Evolutionary conservation across 805 yeast genomes (phyloP), one percentile per base, ranked within the genome.

Genomic region (Hanseniaspora meyeri): DNA sequence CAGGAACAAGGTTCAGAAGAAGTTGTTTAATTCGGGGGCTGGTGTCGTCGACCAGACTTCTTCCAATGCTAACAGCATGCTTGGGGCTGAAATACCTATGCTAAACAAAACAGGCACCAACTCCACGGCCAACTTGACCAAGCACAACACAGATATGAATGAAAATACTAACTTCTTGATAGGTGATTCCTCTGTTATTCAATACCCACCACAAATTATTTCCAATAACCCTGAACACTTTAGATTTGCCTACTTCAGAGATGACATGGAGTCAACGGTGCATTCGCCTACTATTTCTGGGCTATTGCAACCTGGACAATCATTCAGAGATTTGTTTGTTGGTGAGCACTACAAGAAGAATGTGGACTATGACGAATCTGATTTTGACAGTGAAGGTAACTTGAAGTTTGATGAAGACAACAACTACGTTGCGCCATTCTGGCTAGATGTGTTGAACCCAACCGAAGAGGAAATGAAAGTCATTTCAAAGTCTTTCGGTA

Each of bases 391-490:
- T 16, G 48, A 59, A 34, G 50, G 47, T 1, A 54, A 54, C 32
- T 31, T 46, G 42, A 42, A 29, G 36, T 43, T 47, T 42, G 51
- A 42, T 40, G 55, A 48, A 17, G 58, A 55, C 17, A 49, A 49
- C 40, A 45, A 66, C 12, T 78, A 76, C 24, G 74, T 73, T 9
- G 73, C 81, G 2, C 90, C 95, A 17, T 89, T 91, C 74, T 91
- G 98, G 98, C 74, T 91, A 11, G 97, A 91, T 68, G 85, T 91
- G 12, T 72, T 87, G 57, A 85, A 87, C 64, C 98, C 98, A 11
- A 86, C 95, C 0, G 97, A 93, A 65, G 97, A 89, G 62, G 98
- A 91, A 68, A 87, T 93, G 95, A 89, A 91, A 64, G 93, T 85
- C 0, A 63, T 91, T 14, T 80, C 95, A 31, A 88, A 88, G 64